Evolutionary conservation across 805 yeast genomes (phyloP).

Genomic region (Tetrapisispora phaffii): DNA sequence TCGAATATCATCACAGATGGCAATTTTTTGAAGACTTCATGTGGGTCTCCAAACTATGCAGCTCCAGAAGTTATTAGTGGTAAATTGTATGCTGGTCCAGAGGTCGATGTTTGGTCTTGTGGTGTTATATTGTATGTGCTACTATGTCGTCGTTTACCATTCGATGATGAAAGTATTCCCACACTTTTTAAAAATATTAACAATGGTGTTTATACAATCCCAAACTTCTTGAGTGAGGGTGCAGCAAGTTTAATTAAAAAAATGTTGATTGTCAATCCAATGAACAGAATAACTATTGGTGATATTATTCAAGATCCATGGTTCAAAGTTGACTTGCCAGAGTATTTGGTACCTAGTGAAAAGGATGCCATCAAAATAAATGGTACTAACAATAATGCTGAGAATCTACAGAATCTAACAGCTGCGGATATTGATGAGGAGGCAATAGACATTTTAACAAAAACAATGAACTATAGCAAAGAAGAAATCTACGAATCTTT

Average conservation of each 20-base stretch:
- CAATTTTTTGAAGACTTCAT: constrained; percentile 84
- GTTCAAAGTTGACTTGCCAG: constrained; percentile 77
- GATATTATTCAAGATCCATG: constrained; percentile 91
- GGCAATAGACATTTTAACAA: constrained; percentile 61
- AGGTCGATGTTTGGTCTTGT: constrained; percentile 96
- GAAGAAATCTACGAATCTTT: constrained; percentile 75
- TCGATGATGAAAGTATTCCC: constrained; percentile 94
- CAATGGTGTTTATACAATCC: constrained; percentile 85
- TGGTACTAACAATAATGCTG: constrained; percentile 6
- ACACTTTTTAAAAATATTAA: constrained; percentile 86
- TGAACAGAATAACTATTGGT: constrained; percentile 84
- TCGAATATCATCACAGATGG: constrained; percentile 97
- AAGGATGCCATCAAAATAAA: constrained; percentile 5
- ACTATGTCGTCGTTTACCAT: constrained; percentile 92
- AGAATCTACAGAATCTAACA: background rate
- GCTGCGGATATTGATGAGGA: constrained; percentile 49
- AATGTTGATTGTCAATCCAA: constrained; percentile 91
- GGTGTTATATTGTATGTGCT: constrained; percentile 92
- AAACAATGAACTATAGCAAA: constrained; percentile 82
- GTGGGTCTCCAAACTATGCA: constrained; percentile 96
- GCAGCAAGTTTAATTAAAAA: constrained; percentile 73
- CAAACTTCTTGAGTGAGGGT: constrained; percentile 76
- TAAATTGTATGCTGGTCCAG: constrained; percentile 93
- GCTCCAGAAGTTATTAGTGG: constrained; percentile 97
- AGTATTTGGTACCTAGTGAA: constrained; percentile 49